A percentile compares a stretch with the other conserved stretches of the same genome.
Conservation (phyloP, 257 asterid species). For the Voacanga thouarsii region DNA sequence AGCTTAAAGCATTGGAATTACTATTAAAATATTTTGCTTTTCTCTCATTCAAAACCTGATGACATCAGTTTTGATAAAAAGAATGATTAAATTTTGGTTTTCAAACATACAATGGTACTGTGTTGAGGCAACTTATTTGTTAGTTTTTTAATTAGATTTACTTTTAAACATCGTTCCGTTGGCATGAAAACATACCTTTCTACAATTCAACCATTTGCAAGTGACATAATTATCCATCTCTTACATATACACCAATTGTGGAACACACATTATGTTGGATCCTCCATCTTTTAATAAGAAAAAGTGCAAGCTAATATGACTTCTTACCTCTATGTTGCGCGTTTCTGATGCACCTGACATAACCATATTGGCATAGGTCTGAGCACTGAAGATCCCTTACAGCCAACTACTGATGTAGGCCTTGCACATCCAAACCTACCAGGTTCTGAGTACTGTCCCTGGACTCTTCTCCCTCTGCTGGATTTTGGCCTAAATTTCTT, state of each 20-base stretch:
- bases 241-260: neutral
- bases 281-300: neutral
- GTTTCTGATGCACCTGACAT: neutral
- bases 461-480: neutral
- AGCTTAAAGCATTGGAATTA: neutral
- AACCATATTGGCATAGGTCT: too few relatives aligned
- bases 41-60: neutral
- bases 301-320: neutral
- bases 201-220: neutral
- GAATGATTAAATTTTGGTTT: neutral
- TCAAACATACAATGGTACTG: neutral
- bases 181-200: neutral
- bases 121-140: neutral
- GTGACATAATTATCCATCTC: neutral
- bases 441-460: neutral
- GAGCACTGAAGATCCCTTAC: too few relatives aligned
- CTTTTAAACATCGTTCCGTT: neutral
- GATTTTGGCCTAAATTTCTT: neutral
- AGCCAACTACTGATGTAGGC: neutral
- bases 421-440: neutral
- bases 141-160: neutral
- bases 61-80: neutral
- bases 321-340: neutral
- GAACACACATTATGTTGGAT: neutral
- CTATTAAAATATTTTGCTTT: neutral